A percentile compares a stretch with the other conserved stretches of the same genome.
Conservation (phyloP, 2,329 filamentous ascomycete genomes). For the Scedosporium boydii region DNA sequence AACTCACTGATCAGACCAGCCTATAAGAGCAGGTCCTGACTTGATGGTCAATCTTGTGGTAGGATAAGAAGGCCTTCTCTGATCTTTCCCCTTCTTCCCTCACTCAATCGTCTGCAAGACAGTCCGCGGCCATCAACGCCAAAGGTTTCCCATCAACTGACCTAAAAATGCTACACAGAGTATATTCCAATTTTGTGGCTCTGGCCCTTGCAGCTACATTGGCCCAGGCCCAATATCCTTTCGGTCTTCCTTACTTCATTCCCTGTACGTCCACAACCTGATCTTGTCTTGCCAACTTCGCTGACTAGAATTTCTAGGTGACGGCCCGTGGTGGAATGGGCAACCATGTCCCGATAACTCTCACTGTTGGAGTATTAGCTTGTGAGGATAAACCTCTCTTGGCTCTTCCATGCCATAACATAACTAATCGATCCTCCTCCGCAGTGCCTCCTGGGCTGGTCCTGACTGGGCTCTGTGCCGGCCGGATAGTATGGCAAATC, state of each 20-base stretch:
- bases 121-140: not conserved
- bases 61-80: too few relatives aligned
- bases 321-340: not conserved
- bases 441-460: not conserved
- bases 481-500: slow-evolving; percentile 1
- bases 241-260: not conserved
- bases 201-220: not conserved
- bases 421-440: not conserved
- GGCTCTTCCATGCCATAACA: not conserved
- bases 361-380: not conserved
- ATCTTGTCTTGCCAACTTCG: not conserved
- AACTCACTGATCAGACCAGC: too few relatives aligned
- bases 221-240: not conserved
- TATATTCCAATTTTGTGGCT: not conserved
- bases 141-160: too few relatives aligned
- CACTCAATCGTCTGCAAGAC: not conserved
- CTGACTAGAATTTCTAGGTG: not conserved
- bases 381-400: not conserved
- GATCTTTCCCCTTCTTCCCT: not conserved
- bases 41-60: too few relatives aligned
- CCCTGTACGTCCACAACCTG: not conserved
- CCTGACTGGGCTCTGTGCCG: slow-evolving; percentile 1
- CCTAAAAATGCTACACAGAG: not conserved
- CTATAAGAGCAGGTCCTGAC: too few relatives aligned
- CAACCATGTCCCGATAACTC: not conserved